Percentiles rank a stretch among this genome's conserved stretches.
Evolutionary conservation across 768 basidiomycete genomes (phyloP).

Genomic region (Rhizopogon vinicolor): DNA sequence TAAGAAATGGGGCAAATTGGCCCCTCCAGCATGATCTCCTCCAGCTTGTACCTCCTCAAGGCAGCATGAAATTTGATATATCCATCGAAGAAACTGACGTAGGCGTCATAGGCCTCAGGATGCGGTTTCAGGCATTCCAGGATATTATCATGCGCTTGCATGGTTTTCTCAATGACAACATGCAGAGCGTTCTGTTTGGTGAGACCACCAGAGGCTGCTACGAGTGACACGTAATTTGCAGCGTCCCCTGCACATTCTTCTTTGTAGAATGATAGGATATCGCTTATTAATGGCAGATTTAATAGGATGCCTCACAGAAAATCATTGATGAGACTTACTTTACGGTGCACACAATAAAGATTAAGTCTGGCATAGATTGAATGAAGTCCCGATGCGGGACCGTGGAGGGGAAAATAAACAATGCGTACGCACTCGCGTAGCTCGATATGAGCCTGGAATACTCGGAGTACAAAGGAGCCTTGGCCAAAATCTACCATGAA

Average conservation of each 20-base stretch:
- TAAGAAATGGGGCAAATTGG: neutral
- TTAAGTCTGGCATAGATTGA: conserved; percentile 27
- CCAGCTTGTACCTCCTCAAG: conserved; percentile 16
- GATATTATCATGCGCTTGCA: conserved; percentile 16
- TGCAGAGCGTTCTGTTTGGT: conserved; percentile 23
- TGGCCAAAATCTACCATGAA: conserved; percentile 1
- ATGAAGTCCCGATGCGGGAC: conserved; percentile 24
- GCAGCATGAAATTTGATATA: conserved; percentile 27
- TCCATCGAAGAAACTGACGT: conserved; percentile 15
- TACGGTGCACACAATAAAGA: conserved; percentile 20
- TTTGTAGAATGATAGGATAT: conserved; percentile 37
- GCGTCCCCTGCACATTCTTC: conserved; percentile 33
- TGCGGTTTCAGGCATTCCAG: conserved; percentile 19
- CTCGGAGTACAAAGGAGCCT: conserved; percentile 11
- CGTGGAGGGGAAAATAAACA: conserved; percentile 27
- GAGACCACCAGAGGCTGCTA: conserved; percentile 17
- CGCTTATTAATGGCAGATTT: conserved; percentile 16
- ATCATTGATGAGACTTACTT: conserved; percentile 24
- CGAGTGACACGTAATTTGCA: conserved; percentile 31
- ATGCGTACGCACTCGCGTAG: conserved; percentile 24
- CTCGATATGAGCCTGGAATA: conserved; percentile 19
- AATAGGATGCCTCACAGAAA: too few species aligned
- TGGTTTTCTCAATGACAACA: conserved; percentile 21
- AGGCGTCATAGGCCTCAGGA: conserved; percentile 14
- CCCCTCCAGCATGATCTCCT: conserved; percentile 14